Conservation (phyloP, 345 rosid species). For the Eucalyptus marginata region DNA sequence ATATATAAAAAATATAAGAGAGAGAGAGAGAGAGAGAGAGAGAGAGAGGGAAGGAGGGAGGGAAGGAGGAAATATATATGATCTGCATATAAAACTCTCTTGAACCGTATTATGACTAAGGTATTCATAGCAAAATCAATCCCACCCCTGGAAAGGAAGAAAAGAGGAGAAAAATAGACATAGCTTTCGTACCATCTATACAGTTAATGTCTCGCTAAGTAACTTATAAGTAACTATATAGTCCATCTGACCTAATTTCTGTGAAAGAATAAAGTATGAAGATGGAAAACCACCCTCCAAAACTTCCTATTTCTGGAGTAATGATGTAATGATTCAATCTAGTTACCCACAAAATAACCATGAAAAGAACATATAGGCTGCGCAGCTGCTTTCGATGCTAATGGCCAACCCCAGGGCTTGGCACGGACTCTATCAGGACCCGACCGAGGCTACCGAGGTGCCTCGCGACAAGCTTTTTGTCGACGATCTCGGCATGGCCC, state of each 20-base stretch:
- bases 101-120: not conserved
- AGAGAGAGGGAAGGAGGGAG: not conserved
- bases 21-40: not conserved
- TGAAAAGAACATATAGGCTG: not conserved
- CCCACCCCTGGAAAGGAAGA: not conserved
- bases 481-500: constrained; percentile 34
- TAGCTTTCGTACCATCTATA: not conserved
- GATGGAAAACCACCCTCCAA: not conserved
- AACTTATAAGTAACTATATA: not conserved
- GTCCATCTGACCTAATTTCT: not conserved
- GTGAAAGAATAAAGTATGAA: not conserved
- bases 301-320: not conserved
- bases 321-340: not conserved
- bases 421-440: constrained; percentile 49
- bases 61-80: not conserved
- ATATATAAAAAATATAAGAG: not conserved
- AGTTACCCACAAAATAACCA: too few species aligned
- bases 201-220: not conserved
- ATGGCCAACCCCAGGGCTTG: constrained; percentile 86
- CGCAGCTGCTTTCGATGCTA: not conserved
- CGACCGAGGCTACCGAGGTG: constrained; percentile 55
- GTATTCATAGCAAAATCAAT: not conserved
- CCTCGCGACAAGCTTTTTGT: constrained; percentile 36
- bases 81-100: not conserved
- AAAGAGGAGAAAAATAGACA: not conserved